Conservation (phyloP, 306 rosid species). For the Begonia peltatifolia region DNA sequence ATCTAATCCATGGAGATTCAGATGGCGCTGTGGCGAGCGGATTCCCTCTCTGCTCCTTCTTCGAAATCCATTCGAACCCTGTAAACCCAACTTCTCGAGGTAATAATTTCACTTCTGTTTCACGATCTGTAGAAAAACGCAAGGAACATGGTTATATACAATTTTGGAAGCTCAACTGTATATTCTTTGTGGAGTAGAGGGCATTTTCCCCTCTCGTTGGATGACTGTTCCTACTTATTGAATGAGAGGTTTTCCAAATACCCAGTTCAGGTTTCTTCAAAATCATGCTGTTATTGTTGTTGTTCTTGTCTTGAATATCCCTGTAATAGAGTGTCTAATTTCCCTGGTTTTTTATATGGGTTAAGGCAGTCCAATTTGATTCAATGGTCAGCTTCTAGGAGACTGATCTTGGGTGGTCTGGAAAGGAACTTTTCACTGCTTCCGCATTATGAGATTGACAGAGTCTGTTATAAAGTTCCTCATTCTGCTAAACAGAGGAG, state of each 20-base stretch:
- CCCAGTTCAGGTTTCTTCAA: slow-evolving; percentile 20
- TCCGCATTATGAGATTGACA: slow-evolving; percentile 24
- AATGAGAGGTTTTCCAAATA: slow-evolving; percentile 41
- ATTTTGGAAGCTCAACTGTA: slow-evolving; percentile 42
- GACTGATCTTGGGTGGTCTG: slow-evolving; percentile 40
- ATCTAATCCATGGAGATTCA: slow-evolving; percentile 7
- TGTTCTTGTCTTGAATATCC: slow-evolving; percentile 35
- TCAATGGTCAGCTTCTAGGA: slow-evolving; percentile 57
- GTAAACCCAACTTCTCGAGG: slow-evolving; percentile 13
- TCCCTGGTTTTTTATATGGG: slow-evolving; percentile 39
- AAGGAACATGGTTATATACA: slow-evolving; percentile 23
- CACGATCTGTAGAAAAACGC: slow-evolving; percentile 8
- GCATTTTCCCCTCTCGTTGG: slow-evolving; percentile 33
- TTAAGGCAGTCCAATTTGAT: slow-evolving; percentile 71
- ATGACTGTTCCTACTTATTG: slow-evolving; percentile 39
- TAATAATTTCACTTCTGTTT: slow-evolving; percentile 6
- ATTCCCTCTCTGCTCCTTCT: slow-evolving; percentile 9
- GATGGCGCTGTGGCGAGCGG: background rate
- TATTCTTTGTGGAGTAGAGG: slow-evolving; percentile 42
- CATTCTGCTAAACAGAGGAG: slow-evolving; percentile 25
- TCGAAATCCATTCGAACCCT: slow-evolving; percentile 5
- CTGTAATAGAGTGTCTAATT: slow-evolving; percentile 24
- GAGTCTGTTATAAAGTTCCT: slow-evolving; percentile 26
- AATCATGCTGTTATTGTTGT: slow-evolving; percentile 30
- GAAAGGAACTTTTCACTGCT: slow-evolving; percentile 25